Conservation (phyloP, 371 early-diverging fungal genomes). For the Mucor racemosus region DNA sequence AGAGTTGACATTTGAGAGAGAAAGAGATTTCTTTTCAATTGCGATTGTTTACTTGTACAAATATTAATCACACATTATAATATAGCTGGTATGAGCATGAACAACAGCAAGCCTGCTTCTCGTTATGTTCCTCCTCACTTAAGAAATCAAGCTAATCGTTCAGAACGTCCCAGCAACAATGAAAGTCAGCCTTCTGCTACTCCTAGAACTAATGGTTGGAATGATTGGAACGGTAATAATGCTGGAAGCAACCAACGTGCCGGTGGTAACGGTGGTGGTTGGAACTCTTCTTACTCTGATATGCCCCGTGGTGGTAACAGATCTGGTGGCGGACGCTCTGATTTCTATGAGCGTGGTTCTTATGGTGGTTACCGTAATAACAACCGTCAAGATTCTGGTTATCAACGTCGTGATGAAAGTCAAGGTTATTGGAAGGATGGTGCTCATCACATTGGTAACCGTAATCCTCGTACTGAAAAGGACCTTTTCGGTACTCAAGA, state of each 20-base stretch:
- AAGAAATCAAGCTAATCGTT: constrained; percentile 39
- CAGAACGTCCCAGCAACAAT: constrained; percentile 11
- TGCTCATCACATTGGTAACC: constrained; percentile 50
- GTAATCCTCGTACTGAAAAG: constrained; percentile 42
- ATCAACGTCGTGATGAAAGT: constrained; percentile 55
- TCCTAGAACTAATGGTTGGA: constrained; percentile 32
- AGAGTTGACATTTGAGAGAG: background rate
- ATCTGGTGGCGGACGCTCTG: constrained; percentile 35
- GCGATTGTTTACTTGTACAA: background rate
- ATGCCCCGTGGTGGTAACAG: constrained; percentile 28
- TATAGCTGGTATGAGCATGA: constrained; percentile 70
- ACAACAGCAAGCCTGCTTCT: constrained; percentile 33
- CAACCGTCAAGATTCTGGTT: constrained; percentile 50
- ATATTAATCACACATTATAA: background rate
- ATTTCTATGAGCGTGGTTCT: constrained; percentile 43
- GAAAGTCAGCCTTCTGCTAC: constrained; percentile 9
- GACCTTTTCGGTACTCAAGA: constrained; percentile 74
- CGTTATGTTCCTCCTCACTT: constrained; percentile 59
- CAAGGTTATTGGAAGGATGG: constrained; percentile 76
- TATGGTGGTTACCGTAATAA: constrained; percentile 41
- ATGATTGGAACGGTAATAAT: constrained; percentile 32
- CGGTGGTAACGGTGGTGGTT: constrained; percentile 35
- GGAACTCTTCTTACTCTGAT: constrained; percentile 60
- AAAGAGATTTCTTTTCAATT: background rate
- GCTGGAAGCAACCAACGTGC: constrained; percentile 13